Conservation (phyloP, 2,329 filamentous ascomycete genomes). For the Mycocentrospora acerina region DNA sequence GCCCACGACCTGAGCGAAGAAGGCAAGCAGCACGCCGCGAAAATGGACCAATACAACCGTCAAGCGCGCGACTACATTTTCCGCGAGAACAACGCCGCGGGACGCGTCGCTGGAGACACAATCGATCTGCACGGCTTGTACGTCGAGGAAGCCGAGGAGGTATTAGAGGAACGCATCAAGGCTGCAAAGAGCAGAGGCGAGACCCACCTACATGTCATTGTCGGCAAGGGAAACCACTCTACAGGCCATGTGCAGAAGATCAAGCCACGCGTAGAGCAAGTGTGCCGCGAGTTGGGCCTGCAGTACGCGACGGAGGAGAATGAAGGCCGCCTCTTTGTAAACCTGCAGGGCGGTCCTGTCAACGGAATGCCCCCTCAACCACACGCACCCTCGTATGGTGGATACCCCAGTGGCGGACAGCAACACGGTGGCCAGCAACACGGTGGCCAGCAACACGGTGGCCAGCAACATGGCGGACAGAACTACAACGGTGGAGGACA, state of each 20-base stretch:
- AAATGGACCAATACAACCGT: constrained; percentile 86
- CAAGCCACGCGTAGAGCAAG: constrained; percentile 87
- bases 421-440: constrained; percentile 45
- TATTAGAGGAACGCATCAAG: constrained; percentile 81
- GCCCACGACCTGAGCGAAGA: constrained; percentile 84
- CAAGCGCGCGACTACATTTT: constrained; percentile 95
- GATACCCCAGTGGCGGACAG: constrained; percentile 45
- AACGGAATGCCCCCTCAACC: constrained; percentile 43
- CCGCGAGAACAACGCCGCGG: constrained; percentile 84
- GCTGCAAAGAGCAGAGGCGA: constrained; percentile 73
- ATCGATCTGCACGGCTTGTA: constrained; percentile 95
- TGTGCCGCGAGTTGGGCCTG: constrained; percentile 81
- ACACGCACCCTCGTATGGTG: constrained; percentile 40
- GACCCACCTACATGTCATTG: constrained; percentile 87
- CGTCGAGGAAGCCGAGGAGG: constrained; percentile 91
- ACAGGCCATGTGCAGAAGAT: constrained; percentile 83
- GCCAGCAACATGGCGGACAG: constrained; percentile 37
- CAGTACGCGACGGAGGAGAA: constrained; percentile 87
- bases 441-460: constrained; percentile 45
- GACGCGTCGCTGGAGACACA: constrained; percentile 73
- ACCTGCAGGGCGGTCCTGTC: constrained; percentile 70
- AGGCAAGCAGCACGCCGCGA: constrained; percentile 78
- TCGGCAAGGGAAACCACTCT: constrained; percentile 92
- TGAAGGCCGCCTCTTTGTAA: constrained; percentile 83
- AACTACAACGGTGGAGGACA: constrained; percentile 42